These are phyloP conservation scores for Cladorrhinum sp. DNA, from an alignment of 2,329 filamentous ascomycete species.

Conservation along the genomic window DNA sequence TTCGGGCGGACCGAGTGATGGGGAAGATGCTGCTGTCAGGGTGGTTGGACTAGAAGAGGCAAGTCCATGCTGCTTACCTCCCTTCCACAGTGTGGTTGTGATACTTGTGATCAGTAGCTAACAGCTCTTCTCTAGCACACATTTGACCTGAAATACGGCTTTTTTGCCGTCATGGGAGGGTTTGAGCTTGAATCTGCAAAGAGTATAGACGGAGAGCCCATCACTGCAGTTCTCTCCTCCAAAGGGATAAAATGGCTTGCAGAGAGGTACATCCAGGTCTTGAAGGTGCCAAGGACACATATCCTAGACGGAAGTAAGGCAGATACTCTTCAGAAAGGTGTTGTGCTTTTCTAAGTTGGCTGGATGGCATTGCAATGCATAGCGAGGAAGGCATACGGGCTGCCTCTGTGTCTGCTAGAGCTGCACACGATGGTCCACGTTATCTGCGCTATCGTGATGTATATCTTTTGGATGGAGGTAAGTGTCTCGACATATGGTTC, in stretches of 20 bases:
- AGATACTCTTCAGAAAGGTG: slow-evolving; percentile 32
- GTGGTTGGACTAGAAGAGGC: too few species aligned
- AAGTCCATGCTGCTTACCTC: neutral
- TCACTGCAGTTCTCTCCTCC: neutral
- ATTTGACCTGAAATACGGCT: slow-evolving; percentile 27
- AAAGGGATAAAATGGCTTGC: neutral
- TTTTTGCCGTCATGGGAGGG: slow-evolving; percentile 34
- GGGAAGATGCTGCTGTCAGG: too few species aligned
- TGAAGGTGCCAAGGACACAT: neutral
- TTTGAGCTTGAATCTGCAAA: slow-evolving; percentile 19
- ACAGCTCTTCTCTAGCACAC: neutral
- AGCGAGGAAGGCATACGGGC: slow-evolving; percentile 29
- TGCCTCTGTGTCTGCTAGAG: slow-evolving; percentile 39
- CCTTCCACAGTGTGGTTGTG: too few species aligned
- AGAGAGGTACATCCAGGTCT: neutral
- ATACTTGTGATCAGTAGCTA: neutral
- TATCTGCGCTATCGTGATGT: slow-evolving; percentile 23
- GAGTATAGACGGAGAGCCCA: neutral
- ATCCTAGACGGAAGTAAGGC: slow-evolving; percentile 40
- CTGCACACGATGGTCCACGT: slow-evolving; percentile 35
- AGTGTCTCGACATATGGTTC: too few species aligned
- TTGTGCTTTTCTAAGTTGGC: slow-evolving; percentile 37
- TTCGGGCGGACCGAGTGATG: too few species aligned
- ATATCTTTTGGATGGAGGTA: slow-evolving; percentile 17
- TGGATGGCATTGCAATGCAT: slow-evolving; percentile 40